phyloP scores from a whole-genome alignment of 768 basidiomycete species.

The Cubamyces sp. region DNA sequence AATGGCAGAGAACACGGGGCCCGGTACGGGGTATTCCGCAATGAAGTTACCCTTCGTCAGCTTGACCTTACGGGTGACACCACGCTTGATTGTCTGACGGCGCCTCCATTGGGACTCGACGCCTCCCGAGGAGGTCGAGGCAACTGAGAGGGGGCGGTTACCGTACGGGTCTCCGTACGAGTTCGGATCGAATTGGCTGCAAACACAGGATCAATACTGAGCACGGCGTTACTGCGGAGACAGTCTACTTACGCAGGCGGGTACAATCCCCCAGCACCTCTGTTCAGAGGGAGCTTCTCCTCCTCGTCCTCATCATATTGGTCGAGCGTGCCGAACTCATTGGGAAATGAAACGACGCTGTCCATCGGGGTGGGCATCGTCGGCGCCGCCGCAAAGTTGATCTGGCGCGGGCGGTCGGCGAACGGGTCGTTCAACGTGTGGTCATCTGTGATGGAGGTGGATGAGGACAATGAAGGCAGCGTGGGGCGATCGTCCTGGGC shows the following conservation, averaged over 20 bases:
- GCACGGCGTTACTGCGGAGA: constrained; percentile 7
- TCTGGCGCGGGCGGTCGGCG: constrained; percentile 62
- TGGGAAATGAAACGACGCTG: constrained; percentile 58
- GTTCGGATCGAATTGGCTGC: constrained; percentile 52
- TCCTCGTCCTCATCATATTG: constrained; percentile 68
- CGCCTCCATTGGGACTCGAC: constrained; percentile 56
- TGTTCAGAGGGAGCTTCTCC: constrained; percentile 78
- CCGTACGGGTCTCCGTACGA: constrained; percentile 70
- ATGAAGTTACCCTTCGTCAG: constrained; percentile 94
- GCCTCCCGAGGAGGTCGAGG: constrained; percentile 41
- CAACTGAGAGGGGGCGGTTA: constrained; percentile 46
- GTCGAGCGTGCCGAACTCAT: constrained; percentile 48
- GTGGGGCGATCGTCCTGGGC: constrained; percentile 33
- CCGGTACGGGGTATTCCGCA: constrained; percentile 86
- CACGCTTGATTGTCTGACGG: constrained; percentile 89
- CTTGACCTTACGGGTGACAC: constrained; percentile 92
- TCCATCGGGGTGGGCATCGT: constrained; percentile 54
- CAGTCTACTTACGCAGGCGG: constrained; percentile 64
- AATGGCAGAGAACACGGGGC: constrained; percentile 79
- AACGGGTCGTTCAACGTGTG: constrained; percentile 66
- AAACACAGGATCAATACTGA: neutral
- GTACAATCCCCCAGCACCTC: constrained; percentile 63
- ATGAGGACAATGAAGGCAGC: constrained; percentile 34
- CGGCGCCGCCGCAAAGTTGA: constrained; percentile 68
- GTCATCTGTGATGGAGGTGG: constrained; percentile 44